Base-by-base conservation (phyloP, 1,284 basidiomycete species). In the Boletus mariae region DNA sequence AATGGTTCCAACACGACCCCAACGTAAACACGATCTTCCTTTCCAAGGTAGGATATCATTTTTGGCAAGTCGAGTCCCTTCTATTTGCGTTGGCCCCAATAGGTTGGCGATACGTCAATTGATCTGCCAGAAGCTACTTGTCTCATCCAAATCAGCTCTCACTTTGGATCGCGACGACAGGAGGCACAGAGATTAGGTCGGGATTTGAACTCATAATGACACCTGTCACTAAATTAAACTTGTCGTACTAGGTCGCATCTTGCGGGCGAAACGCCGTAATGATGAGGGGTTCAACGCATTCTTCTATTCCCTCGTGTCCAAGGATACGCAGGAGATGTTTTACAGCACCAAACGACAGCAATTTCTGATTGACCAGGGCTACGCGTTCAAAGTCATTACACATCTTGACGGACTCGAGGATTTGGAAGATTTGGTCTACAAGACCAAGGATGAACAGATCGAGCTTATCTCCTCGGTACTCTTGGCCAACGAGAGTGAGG, bases 201-300 rank as follows among this genome's bases (percentile, higher is more conserved):
- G 78, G 23, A 41, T 50, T 53, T 55, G 23, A 59, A 52, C 47
- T 2, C 20, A 7, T 15, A 12, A 12, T 54, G 59, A 63, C 57
- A 57, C 37, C 46, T 60, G 56, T 57, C 57, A 56, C 3, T n/a
- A 37, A 38, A 49, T 47, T 58, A 12, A 62, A 54, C 31, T 40
- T 47, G 46, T 28, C 31, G 38, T 50, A 92, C 20, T 20, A 20
- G 91, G 93, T 26, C 92, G 94, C 49, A 99, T 99, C 64, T 76
- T 99, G 51, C 87, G 97, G 56, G 97, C 97, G 9, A 99, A 99
- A 73, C 83, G 97, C 52, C 82, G 97, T 60, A 99, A 99, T 69
- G 97, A 99, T 68, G 97, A 99, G 72, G 97, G 97, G 1, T 99
- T 99, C 78, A 99, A 99, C 62, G 97, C 97, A 12, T 99, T 99